Percentiles rank a stretch among this genome's conserved stretches.
Evolutionary conservation across 2,329 filamentous ascomycete genomes (phyloP).

Genomic region (Fusarium caatingaense): DNA sequence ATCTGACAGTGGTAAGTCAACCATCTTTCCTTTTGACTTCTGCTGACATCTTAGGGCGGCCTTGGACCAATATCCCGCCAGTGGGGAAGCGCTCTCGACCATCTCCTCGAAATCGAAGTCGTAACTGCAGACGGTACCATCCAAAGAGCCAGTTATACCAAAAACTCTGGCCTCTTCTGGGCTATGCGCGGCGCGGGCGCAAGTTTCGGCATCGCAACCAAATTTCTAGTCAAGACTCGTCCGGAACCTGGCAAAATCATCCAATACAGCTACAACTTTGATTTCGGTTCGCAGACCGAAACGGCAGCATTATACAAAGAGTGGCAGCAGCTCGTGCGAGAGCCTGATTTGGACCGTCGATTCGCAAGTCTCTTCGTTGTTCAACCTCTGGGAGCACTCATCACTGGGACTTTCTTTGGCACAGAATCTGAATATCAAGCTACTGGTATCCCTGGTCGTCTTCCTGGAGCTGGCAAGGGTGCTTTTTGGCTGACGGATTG

Average conservation of each 20-base stretch:
- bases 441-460: slow-evolving; percentile 59
- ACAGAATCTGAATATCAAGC: slow-evolving; percentile 65
- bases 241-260: slow-evolving; percentile 66
- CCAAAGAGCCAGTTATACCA: slow-evolving; percentile 57
- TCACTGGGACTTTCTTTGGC: slow-evolving; percentile 72
- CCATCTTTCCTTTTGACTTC: too few relatives aligned
- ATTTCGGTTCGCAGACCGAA: slow-evolving; percentile 59
- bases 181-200: slow-evolving; percentile 67
- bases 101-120: slow-evolving; percentile 59
- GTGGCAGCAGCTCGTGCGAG: slow-evolving; percentile 68
- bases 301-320: slow-evolving; percentile 63
- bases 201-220: slow-evolving; percentile 67
- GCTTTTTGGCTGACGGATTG: slow-evolving; percentile 69
- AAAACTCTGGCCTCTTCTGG: slow-evolving; percentile 67
- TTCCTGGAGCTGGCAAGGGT: slow-evolving; percentile 55
- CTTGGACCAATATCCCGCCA: slow-evolving; percentile 68
- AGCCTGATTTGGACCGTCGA: slow-evolving; percentile 66
- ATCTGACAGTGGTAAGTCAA: too few relatives aligned
- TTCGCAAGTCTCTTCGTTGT: slow-evolving; percentile 69
- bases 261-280: slow-evolving; percentile 68
- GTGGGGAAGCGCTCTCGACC: slow-evolving; percentile 68
- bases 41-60: slow-evolving; percentile 60
- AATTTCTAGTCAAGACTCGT: slow-evolving; percentile 67
- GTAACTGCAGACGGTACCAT: slow-evolving; percentile 67
- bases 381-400: slow-evolving; percentile 63